Conservation (phyloP, 495 filamentous ascomycete genomes). For the Pyrenopolyporus hunteri region DNA sequence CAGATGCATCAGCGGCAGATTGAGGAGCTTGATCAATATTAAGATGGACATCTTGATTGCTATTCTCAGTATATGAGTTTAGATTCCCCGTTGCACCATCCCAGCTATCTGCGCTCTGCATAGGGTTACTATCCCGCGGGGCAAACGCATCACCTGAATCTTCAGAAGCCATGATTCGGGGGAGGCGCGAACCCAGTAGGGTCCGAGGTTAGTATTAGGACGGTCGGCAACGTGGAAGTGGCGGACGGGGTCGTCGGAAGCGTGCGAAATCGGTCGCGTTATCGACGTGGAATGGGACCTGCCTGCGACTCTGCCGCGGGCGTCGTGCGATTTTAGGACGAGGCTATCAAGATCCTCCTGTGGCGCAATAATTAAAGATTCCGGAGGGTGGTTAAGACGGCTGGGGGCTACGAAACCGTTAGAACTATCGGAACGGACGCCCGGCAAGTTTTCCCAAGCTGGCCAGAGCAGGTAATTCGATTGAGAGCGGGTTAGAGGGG, state of each 20-base stretch:
- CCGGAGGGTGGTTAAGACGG: background rate
- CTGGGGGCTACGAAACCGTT: background rate
- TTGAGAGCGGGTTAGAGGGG: background rate
- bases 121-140: slow-evolving; percentile 40
- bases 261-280: background rate
- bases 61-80: slow-evolving; percentile 61
- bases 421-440: background rate
- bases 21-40: slow-evolving; percentile 52
- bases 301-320: too few species aligned
- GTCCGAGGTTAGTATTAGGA: background rate
- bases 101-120: slow-evolving; percentile 59
- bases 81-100: slow-evolving; percentile 57
- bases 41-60: slow-evolving; percentile 52
- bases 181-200: background rate
- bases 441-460: background rate
- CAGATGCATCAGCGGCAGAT: slow-evolving; percentile 55
- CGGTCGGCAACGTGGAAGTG: background rate
- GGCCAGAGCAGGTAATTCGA: background rate
- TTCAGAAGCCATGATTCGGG: slow-evolving; percentile 44
- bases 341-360: background rate
- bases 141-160: slow-evolving; percentile 42
- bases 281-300: background rate
- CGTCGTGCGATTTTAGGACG: background rate
- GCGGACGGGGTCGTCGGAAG: background rate
- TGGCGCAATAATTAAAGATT: background rate